phyloP scores from a whole-genome alignment of 371 early-diverging fungal genomes.

The Mortierella sp. region DNA sequence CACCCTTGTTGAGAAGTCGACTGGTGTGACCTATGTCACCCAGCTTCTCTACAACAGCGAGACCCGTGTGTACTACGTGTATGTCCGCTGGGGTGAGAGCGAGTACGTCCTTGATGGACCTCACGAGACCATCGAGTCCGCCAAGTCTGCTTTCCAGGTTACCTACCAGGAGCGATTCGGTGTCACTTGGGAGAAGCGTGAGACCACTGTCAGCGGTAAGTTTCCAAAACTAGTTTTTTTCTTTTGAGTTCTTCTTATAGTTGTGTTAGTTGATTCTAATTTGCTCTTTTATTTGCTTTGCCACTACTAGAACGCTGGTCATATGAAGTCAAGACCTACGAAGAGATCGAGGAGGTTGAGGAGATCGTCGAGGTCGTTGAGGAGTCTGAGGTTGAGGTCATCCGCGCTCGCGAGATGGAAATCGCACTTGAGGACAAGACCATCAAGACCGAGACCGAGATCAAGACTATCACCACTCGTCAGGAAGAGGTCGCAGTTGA shows the following conservation, averaged over 20 bases:
- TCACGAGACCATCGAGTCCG: constrained; percentile 28
- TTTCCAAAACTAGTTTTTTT: constrained; percentile 1
- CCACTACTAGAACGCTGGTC: constrained; percentile 7
- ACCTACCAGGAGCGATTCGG: constrained; percentile 28
- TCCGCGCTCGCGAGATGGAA: constrained; percentile 5
- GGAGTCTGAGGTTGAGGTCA: constrained; percentile 9
- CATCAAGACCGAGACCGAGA: not conserved
- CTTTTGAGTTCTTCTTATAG: not conserved
- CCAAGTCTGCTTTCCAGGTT: constrained; percentile 31
- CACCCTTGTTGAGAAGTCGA: constrained; percentile 14
- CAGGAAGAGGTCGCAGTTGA: constrained; percentile 1
- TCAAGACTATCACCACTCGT: not conserved
- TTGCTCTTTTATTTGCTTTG: too few species aligned
- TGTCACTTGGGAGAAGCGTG: constrained; percentile 28
- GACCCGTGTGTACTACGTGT: constrained; percentile 2
- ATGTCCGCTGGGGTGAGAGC: constrained; percentile 5
- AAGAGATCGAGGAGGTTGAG: constrained; percentile 26
- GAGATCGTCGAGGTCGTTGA: constrained; percentile 27
- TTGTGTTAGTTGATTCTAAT: not conserved
- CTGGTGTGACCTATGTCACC: constrained; percentile 11
- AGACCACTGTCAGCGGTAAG: constrained; percentile 23
- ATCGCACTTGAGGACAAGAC: not conserved
- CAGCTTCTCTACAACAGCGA: constrained; percentile 2
- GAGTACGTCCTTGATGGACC: constrained; percentile 21
- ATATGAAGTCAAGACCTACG: constrained; percentile 30